Evolutionary conservation across 805 yeast species (phyloP).

Genomic region (Metschnikowia koreensis): DNA sequence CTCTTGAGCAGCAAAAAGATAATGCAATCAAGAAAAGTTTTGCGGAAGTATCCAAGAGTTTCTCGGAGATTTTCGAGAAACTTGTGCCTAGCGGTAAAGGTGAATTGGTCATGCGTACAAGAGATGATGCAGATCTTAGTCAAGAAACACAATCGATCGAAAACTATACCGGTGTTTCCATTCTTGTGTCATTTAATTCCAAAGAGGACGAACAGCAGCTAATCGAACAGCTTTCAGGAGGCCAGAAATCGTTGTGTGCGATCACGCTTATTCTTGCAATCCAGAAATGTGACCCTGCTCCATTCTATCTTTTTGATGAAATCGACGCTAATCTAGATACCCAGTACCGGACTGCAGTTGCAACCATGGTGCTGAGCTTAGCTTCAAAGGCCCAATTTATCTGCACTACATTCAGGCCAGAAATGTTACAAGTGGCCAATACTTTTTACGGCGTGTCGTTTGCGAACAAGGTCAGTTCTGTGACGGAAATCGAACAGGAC

Average conservation of each 20-base stretch:
- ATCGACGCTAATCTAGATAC: conserved; percentile 94
- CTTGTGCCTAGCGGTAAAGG: conserved; percentile 86
- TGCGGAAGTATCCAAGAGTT: conserved; percentile 68
- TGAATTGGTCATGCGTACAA: conserved; percentile 59
- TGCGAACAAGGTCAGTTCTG: conserved; percentile 75
- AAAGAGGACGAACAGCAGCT: conserved; percentile 80
- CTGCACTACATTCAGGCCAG: conserved; percentile 94
- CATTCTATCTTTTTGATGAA: conserved; percentile 94
- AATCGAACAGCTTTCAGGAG: conserved; percentile 92
- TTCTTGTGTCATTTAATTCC: conserved; percentile 86
- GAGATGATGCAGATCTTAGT: conserved; percentile 19
- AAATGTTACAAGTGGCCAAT: conserved; percentile 83
- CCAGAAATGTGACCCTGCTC: conserved; percentile 95
- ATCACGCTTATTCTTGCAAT: conserved; percentile 90
- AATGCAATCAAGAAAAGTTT: conserved; percentile 80
- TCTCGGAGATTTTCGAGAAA: conserved; percentile 70
- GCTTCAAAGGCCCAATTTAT: conserved; percentile 81
- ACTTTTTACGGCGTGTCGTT: conserved; percentile 86
- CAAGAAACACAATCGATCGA: conserved; percentile 38
- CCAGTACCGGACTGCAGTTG: conserved; percentile 86
- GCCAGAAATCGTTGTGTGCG: conserved; percentile 96
- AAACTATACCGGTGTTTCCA: conserved; percentile 76
- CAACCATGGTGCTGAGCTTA: conserved; percentile 64
- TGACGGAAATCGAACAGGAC: conserved; percentile 64
- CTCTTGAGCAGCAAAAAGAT: conserved; percentile 73